A percentile compares a stretch with the other conserved stretches of the same genome.
Conservation (phyloP, 1,284 basidiomycete species). For the Fomitopsis palustris region DNA sequence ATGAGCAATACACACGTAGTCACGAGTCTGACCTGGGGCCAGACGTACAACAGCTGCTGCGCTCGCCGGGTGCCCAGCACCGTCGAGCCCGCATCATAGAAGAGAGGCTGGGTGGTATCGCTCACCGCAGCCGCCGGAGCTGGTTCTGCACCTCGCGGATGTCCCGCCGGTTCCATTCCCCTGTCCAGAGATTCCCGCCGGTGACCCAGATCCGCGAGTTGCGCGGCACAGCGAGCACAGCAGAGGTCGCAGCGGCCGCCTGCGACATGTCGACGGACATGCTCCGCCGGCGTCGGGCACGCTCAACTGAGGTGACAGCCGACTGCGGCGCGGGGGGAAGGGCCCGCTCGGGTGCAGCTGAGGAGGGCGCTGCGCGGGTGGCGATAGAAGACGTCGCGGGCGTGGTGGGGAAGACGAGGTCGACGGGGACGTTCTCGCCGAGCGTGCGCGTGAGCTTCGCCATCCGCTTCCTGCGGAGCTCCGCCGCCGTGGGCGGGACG, state of each 20-base stretch:
- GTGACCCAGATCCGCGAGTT: slow-evolving; percentile 24
- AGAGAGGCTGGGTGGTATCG: neutral
- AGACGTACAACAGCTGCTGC: neutral
- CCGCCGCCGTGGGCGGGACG: slow-evolving; percentile 20
- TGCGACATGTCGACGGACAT: slow-evolving; percentile 20
- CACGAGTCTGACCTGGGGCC: too few species aligned
- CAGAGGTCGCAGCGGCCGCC: neutral
- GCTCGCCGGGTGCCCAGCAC: neutral
- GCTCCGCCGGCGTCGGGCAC: slow-evolving; percentile 13
- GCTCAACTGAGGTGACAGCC: neutral
- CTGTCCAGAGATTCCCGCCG: slow-evolving; percentile 21
- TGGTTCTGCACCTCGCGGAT: slow-evolving; percentile 30
- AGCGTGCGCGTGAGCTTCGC: slow-evolving; percentile 49
- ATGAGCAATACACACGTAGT: too few species aligned
- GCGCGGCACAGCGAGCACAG: neutral
- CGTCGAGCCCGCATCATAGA: neutral
- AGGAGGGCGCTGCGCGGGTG: too few species aligned
- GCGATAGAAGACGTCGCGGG: slow-evolving; percentile 2
- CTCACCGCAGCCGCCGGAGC: slow-evolving; percentile 20
- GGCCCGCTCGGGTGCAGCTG: neutral
- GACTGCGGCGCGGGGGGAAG: neutral
- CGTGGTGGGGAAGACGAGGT: slow-evolving; percentile 40
- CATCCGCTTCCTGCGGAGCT: slow-evolving; percentile 35
- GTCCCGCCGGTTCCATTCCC: slow-evolving; percentile 31
- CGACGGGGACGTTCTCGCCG: slow-evolving; percentile 51